These are phyloP conservation scores for Chionographis japonica DNA, from an alignment of 106 monocot species.

Conservation along the genomic window DNA sequence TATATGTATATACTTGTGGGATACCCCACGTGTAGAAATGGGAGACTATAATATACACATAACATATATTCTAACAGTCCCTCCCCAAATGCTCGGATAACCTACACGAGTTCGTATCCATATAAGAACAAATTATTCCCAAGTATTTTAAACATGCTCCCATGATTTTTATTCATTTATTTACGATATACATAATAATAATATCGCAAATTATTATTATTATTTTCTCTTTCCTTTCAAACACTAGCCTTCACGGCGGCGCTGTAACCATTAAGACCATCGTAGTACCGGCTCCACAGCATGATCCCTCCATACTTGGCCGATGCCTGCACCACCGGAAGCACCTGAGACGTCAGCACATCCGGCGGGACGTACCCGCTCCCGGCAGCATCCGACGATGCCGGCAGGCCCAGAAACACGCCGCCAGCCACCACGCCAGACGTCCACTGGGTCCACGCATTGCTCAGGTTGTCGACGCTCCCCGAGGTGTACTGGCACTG, in stretches of 20 bases:
- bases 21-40: no score
- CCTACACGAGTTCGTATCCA: no score
- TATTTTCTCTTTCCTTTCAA: slow-evolving; percentile 11
- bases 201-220: no score
- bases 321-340: slow-evolving; percentile 25
- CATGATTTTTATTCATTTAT: no score
- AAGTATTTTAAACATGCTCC: no score
- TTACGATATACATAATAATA: no score
- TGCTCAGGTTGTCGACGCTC: slow-evolving; percentile 7
- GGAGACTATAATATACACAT: no score
- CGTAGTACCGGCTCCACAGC: slow-evolving; percentile 54
- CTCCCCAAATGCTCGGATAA: no score
- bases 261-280: slow-evolving; percentile 33
- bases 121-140: no score
- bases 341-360: slow-evolving; percentile 25
- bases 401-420: slow-evolving; percentile 46
- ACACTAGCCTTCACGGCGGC: slow-evolving; percentile 19
- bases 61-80: no score
- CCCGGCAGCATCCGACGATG: slow-evolving; percentile 31
- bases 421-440: slow-evolving; percentile 11
- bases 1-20: no score
- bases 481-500: slow-evolving; percentile 39
- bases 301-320: slow-evolving; percentile 57
- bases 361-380: slow-evolving; percentile 47
- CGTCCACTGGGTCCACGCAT: slow-evolving; percentile 45